phyloP scores from a whole-genome alignment of 495 filamentous ascomycete genomes.

The Xylaria telfairii region DNA sequence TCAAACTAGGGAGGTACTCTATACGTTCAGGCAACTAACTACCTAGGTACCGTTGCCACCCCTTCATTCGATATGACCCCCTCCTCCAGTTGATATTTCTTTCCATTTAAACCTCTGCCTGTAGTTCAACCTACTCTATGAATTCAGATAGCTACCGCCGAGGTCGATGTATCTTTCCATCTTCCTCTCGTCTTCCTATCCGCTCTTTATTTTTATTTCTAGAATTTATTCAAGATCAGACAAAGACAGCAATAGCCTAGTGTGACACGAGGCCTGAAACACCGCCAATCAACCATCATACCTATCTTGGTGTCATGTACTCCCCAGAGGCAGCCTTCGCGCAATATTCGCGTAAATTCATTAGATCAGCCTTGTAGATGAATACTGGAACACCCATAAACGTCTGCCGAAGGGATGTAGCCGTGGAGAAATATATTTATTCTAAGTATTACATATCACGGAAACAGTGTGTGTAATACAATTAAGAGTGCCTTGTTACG shows the following conservation, averaged over 20 bases:
- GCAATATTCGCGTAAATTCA: background rate
- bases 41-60: background rate
- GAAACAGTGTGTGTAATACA: background rate
- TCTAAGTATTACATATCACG: background rate
- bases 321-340: background rate
- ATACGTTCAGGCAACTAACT: background rate
- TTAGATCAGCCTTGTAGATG: background rate
- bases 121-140: background rate
- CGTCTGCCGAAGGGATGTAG: background rate
- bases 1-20: background rate
- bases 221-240: background rate
- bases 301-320: conserved; percentile 5
- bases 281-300: background rate
- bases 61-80: background rate
- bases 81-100: background rate
- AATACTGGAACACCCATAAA: conserved; percentile 3
- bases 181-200: background rate
- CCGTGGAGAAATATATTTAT: background rate
- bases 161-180: too few relatives aligned
- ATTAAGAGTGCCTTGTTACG: too few relatives aligned
- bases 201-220: background rate
- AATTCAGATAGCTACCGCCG: too few relatives aligned
- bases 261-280: background rate
- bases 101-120: background rate
- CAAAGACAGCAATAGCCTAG: background rate